Evolutionary conservation across 495 filamentous ascomycete genomes (phyloP).

Genomic region (Astrocystis sublimbata): DNA sequence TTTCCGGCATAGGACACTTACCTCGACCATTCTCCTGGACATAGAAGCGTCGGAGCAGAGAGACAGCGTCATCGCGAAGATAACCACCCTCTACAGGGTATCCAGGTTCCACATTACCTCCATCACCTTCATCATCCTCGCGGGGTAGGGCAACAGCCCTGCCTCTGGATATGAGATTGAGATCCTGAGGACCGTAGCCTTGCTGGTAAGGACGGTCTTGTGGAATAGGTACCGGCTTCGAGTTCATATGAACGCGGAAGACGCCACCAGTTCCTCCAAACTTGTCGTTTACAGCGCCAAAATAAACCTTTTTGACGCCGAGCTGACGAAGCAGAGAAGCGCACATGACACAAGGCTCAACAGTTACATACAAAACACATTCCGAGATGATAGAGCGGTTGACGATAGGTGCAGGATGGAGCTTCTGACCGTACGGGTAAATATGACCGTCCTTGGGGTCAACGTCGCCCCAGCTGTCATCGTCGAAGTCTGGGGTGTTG

Average conservation of each 20-base stretch:
- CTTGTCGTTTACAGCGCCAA: constrained; percentile 91
- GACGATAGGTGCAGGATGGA: constrained; percentile 45
- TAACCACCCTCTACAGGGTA: constrained; percentile 81
- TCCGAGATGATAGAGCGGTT: constrained; percentile 60
- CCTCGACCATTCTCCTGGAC: constrained; percentile 93
- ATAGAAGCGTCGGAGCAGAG: constrained; percentile 88
- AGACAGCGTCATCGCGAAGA: constrained; percentile 84
- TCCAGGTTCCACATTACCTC: constrained; percentile 61
- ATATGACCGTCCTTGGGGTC: constrained; percentile 47
- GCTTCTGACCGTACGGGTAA: constrained; percentile 53
- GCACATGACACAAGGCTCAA: constrained; percentile 98
- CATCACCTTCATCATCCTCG: constrained; percentile 39
- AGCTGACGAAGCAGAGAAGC: constrained; percentile 88
- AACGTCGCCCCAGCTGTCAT: constrained; percentile 44
- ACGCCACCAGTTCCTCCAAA: constrained; percentile 96
- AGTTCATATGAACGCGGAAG: constrained; percentile 79
- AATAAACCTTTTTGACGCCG: constrained; percentile 79
- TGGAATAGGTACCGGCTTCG: constrained; percentile 29
- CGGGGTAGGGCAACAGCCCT: constrained; percentile 20
- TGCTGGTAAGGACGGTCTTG: constrained; percentile 27
- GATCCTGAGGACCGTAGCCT: constrained; percentile 30
- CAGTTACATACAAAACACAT: constrained; percentile 89
- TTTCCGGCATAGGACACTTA: constrained; percentile 33
- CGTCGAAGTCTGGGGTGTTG: constrained; percentile 21
- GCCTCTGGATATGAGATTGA: constrained; percentile 24